phyloP scores from a whole-genome alignment of 192 early-diverging fungal species.

The Cladochytrium replicatum region DNA sequence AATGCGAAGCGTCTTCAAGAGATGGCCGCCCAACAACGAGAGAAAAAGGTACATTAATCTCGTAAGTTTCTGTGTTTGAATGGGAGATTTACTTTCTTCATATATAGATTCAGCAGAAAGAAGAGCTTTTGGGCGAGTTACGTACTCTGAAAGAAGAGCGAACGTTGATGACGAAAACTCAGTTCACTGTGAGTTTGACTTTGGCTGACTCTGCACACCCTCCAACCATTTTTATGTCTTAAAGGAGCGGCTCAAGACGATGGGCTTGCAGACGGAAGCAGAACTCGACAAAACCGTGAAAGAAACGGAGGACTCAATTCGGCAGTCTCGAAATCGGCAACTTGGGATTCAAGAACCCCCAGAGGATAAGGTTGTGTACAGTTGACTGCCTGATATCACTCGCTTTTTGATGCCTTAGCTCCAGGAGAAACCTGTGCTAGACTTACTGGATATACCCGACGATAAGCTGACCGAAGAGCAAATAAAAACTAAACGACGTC shows the following conservation, averaged over 20 bases:
- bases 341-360: constrained; percentile 63
- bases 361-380: constrained; percentile 48
- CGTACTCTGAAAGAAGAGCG: constrained; percentile 32
- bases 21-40: constrained; percentile 65
- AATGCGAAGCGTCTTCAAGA: constrained; percentile 67
- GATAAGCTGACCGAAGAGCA: constrained; percentile 67
- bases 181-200: constrained; percentile 1
- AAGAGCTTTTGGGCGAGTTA: constrained; percentile 55
- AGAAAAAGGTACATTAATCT: constrained; percentile 56
- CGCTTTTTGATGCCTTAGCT: background rate
- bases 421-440: constrained; percentile 60
- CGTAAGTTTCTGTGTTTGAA: background rate
- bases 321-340: constrained; percentile 65
- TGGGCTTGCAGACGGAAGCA: constrained; percentile 55
- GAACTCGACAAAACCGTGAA: constrained; percentile 69
- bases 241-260: constrained; percentile 41
- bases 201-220: background rate
- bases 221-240: constrained; percentile 19
- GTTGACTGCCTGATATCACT: background rate
- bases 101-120: constrained; percentile 47
- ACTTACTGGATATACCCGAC: constrained; percentile 68
- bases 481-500: constrained; percentile 75
- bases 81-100: background rate
- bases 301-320: constrained; percentile 53
- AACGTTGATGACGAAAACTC: background rate